Percentiles rank a stretch among this genome's conserved stretches.
Evolutionary conservation across 75 land plant genomes (phyloP).

Genomic region (Adiantum capillusveneris): DNA sequence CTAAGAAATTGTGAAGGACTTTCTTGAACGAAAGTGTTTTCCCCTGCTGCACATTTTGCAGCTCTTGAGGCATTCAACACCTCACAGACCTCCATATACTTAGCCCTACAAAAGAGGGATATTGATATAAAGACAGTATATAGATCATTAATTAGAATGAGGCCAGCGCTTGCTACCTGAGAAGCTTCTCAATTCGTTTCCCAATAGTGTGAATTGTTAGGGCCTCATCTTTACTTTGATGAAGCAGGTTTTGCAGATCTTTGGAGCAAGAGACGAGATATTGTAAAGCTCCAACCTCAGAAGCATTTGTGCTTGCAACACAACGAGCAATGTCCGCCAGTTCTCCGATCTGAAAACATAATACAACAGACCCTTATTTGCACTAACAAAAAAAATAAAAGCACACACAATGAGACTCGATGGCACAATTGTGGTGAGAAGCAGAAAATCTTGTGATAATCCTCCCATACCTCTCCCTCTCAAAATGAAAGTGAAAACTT

Average conservation of each 20-base stretch:
- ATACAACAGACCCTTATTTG: too few relatives aligned
- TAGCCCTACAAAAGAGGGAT: constrained; percentile 32
- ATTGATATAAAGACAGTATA: not conserved
- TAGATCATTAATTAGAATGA: too few relatives aligned
- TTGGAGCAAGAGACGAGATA: constrained; percentile 27
- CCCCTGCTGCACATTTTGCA: not conserved
- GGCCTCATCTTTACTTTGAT: constrained; percentile 33
- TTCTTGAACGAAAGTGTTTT: not conserved
- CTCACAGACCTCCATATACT: constrained; percentile 34
- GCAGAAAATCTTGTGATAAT: too few relatives aligned
- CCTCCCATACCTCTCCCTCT: too few relatives aligned
- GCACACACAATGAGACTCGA: too few relatives aligned
- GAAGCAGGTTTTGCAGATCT: constrained; percentile 41
- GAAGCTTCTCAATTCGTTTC: constrained; percentile 33
- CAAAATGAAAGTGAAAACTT: too few relatives aligned
- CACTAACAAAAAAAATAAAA: too few relatives aligned
- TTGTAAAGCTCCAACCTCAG: constrained; percentile 30
- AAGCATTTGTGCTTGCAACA: constrained; percentile 28
- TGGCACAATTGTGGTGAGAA: too few relatives aligned
- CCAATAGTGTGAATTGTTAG: constrained; percentile 58
- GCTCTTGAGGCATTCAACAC: constrained; percentile 6
- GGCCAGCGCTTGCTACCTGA: constrained; percentile 30
- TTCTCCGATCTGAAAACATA: constrained; percentile 33
- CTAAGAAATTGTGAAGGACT: not conserved
- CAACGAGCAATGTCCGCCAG: constrained; percentile 51